These are phyloP conservation scores for Potentilla sterilis DNA, from an alignment of 306 rosid species.

Conservation along the genomic window DNA sequence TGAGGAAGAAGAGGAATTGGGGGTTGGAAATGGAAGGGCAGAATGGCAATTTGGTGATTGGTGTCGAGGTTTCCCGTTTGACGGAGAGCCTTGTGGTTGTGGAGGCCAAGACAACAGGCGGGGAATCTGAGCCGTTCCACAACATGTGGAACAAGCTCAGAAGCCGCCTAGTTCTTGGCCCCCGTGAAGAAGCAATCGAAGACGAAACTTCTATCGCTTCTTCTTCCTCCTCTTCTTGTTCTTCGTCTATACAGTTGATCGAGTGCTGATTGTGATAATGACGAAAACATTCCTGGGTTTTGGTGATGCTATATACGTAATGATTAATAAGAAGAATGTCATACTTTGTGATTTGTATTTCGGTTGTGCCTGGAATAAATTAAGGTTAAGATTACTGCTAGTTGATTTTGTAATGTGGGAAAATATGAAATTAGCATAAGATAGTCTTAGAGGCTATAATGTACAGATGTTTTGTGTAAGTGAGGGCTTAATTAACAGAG, in stretches of 20 bases:
- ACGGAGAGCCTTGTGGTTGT: slow-evolving; percentile 49
- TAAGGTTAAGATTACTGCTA: slow-evolving; percentile 1
- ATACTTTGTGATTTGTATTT: neutral
- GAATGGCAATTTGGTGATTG: slow-evolving; percentile 29
- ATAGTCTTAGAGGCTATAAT: neutral
- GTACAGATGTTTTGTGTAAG: neutral
- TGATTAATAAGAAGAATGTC: neutral
- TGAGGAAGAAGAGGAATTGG: slow-evolving; percentile 43
- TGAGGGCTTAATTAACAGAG: neutral
- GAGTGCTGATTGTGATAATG: neutral
- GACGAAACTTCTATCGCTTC: neutral
- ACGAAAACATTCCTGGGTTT: neutral
- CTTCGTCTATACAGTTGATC: neutral
- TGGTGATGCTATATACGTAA: neutral
- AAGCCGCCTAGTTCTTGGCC: slow-evolving; percentile 15
- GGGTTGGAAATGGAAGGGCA: slow-evolving; percentile 48
- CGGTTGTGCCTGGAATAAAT: neutral
- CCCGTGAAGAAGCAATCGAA: neutral
- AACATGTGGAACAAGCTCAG: slow-evolving; percentile 49
- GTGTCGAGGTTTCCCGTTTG: slow-evolving; percentile 47
- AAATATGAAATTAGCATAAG: neutral
- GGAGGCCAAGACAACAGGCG: slow-evolving; percentile 47
- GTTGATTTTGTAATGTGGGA: slow-evolving; percentile 6
- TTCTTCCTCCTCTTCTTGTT: neutral
- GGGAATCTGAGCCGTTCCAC: slow-evolving; percentile 27